Percentiles rank a stretch among this genome's conserved stretches.
Conservation (phyloP, 2,329 filamentous ascomycete species). For the Zalaria sp. region DNA sequence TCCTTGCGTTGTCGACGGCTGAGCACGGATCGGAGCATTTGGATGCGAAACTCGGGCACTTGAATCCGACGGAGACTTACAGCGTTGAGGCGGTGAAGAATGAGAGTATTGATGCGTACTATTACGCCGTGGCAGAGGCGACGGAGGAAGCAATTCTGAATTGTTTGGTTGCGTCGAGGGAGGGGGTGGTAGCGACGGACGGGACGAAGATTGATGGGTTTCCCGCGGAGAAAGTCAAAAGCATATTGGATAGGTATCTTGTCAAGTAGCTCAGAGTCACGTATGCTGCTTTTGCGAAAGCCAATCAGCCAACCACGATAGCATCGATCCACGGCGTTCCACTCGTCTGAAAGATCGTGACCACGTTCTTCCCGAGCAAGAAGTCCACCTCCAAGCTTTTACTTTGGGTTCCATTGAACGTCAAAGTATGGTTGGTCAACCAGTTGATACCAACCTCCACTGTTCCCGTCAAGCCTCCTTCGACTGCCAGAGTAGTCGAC, state of each 20-base stretch:
- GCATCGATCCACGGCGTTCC: conserved; percentile 11
- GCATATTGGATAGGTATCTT: conserved; percentile 30
- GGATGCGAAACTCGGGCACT: neutral
- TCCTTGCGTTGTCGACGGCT: conserved; percentile 52
- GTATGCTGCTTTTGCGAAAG: neutral
- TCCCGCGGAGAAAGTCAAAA: conserved; percentile 31
- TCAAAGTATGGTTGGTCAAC: conserved; percentile 6
- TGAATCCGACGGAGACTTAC: conserved; percentile 28
- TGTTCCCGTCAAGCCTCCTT: conserved; percentile 8
- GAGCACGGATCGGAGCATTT: conserved; percentile 9
- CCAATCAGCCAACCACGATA: conserved; percentile 5
- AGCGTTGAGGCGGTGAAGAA: conserved; percentile 40
- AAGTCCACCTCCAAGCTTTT: conserved; percentile 8
- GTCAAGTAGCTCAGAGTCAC: conserved; percentile 1
- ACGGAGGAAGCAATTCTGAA: conserved; percentile 56
- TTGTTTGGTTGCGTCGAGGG: conserved; percentile 42
- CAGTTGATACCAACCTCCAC: conserved; percentile 9
- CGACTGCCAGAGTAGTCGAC: conserved; percentile 3
- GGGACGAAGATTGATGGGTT: conserved; percentile 36
- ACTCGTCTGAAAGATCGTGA: conserved; percentile 9
- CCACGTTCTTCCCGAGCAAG: conserved; percentile 9
- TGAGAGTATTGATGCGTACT: conserved; percentile 44
- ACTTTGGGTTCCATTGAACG: conserved; percentile 6
- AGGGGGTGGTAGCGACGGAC: conserved; percentile 41
- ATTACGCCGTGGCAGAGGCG: conserved; percentile 47